These are phyloP conservation scores for Taphrina betulina DNA, from an alignment of 1,139 yeast species.

Conservation along the genomic window DNA sequence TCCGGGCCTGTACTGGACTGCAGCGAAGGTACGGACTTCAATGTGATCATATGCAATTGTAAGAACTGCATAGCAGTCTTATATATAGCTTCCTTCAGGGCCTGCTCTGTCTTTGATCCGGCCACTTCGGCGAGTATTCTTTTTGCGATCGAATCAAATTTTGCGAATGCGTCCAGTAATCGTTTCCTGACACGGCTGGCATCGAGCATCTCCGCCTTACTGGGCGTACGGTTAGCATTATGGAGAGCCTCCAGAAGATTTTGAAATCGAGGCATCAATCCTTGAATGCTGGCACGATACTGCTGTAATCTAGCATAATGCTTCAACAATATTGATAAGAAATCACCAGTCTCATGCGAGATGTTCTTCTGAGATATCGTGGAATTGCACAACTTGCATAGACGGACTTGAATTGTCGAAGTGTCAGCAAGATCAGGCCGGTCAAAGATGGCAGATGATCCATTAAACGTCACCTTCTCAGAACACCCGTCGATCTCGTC, in stretches of 20 bases:
- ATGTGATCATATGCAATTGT: too few relatives aligned
- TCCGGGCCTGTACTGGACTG: too few relatives aligned
- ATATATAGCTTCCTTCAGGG: too few relatives aligned
- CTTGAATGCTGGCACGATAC: conserved; percentile 42
- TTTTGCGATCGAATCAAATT: conserved; percentile 50
- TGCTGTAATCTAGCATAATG: conserved; percentile 44
- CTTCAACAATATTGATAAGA: too few relatives aligned
- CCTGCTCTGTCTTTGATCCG: too few relatives aligned
- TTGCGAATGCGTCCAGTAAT: conserved; percentile 50
- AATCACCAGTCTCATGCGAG: too few relatives aligned
- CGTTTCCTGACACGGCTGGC: conserved; percentile 49
- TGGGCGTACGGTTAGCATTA: conserved; percentile 43
- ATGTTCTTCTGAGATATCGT: too few relatives aligned
- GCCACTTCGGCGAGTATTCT: conserved; percentile 45
- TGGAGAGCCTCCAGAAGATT: conserved; percentile 45
- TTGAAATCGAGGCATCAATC: conserved; percentile 50
- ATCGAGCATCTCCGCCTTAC: conserved; percentile 43
- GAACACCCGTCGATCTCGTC: conserved; percentile 57
- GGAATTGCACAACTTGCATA: conserved; percentile 6
- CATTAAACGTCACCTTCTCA: conserved; percentile 46
- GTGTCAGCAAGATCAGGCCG: conserved; percentile 2
- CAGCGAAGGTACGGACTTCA: too few relatives aligned
- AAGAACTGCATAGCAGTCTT: not conserved
- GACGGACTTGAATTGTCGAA: not conserved
- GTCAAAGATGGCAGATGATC: conserved; percentile 3